Evolutionary conservation across 2,329 filamentous ascomycete genomes (phyloP).

Genomic region (Daldinia sp.): DNA sequence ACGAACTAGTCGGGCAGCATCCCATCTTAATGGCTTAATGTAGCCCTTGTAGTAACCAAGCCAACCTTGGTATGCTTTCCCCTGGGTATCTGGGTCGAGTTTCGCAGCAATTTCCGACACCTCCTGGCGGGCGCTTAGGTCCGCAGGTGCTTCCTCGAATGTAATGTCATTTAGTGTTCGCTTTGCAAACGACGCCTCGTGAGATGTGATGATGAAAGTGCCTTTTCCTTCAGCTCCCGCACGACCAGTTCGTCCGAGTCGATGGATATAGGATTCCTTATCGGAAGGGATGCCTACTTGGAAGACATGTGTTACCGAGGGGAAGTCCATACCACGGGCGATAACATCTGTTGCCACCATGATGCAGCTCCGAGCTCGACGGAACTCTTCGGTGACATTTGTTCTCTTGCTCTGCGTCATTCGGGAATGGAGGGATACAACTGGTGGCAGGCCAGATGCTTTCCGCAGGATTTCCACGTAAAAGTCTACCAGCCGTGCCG

Average conservation of each 20-base stretch:
- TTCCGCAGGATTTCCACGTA: conserved; percentile 60
- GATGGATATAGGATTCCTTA: conserved; percentile 75
- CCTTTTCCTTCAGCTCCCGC: conserved; percentile 73
- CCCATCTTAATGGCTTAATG: conserved; percentile 57
- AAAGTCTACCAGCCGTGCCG: conserved; percentile 64
- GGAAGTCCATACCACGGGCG: conserved; percentile 79
- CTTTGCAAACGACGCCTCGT: conserved; percentile 64
- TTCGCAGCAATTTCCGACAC: conserved; percentile 55
- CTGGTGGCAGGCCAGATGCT: conserved; percentile 57
- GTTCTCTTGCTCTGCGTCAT: conserved; percentile 64
- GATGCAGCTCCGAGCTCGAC: conserved; percentile 64
- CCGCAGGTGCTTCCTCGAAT: conserved; percentile 61
- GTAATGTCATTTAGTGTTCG: conserved; percentile 66
- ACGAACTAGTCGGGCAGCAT: conserved; percentile 56
- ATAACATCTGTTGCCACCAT: conserved; percentile 78
- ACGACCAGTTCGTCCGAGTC: conserved; percentile 74
- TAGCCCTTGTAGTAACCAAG: conserved; percentile 66
- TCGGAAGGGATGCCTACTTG: conserved; percentile 71
- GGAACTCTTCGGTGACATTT: conserved; percentile 72
- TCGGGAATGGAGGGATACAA: conserved; percentile 63
- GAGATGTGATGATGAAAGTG: conserved; percentile 67
- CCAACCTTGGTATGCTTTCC: conserved; percentile 68
- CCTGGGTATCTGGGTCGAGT: conserved; percentile 60
- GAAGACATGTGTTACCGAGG: conserved; percentile 74
- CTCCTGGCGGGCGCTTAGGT: conserved; percentile 58